Evolutionary conservation across 1,284 basidiomycete species (phyloP).

Genomic region (Stereum hirsutum): DNA sequence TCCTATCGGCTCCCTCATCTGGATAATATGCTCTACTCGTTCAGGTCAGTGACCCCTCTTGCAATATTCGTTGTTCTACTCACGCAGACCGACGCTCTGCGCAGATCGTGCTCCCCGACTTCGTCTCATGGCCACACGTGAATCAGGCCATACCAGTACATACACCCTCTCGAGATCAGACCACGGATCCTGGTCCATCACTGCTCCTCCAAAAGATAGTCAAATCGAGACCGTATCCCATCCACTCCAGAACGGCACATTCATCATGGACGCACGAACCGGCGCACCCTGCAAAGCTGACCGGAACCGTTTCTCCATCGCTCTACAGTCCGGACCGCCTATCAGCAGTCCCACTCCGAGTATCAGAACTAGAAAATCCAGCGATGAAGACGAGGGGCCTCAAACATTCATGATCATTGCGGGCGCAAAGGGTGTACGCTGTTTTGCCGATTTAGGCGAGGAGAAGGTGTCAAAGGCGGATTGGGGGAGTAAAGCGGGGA

Average conservation of each 20-base stretch:
- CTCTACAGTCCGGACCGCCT: conserved; percentile 14
- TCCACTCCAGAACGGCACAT: conserved; percentile 41
- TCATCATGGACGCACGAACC: conserved; percentile 53
- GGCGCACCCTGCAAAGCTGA: conserved; percentile 41
- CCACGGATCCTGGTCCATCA: conserved; percentile 38
- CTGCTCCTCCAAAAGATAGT: conserved; percentile 19
- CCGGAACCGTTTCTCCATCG: conserved; percentile 29
- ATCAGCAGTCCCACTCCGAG: neutral
- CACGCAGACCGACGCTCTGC: neutral
- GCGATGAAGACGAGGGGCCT: conserved; percentile 7
- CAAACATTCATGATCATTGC: conserved; percentile 41
- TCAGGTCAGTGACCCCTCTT: conserved; percentile 30
- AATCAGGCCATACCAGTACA: conserved; percentile 51
- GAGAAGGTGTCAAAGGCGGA: conserved; percentile 48
- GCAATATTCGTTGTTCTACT: neutral
- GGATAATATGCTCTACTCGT: conserved; percentile 52
- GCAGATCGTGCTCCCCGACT: conserved; percentile 44
- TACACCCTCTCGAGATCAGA: conserved; percentile 40
- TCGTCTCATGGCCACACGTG: conserved; percentile 53
- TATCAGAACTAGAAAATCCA: too few species aligned
- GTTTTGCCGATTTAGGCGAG: conserved; percentile 47
- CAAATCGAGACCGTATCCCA: conserved; percentile 37
- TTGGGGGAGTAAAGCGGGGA: conserved; percentile 44
- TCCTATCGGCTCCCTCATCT: conserved; percentile 46
- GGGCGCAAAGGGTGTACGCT: conserved; percentile 48